phyloP scores from a whole-genome alignment of 2,329 filamentous ascomycete species.

The Trichoderma gracile region DNA sequence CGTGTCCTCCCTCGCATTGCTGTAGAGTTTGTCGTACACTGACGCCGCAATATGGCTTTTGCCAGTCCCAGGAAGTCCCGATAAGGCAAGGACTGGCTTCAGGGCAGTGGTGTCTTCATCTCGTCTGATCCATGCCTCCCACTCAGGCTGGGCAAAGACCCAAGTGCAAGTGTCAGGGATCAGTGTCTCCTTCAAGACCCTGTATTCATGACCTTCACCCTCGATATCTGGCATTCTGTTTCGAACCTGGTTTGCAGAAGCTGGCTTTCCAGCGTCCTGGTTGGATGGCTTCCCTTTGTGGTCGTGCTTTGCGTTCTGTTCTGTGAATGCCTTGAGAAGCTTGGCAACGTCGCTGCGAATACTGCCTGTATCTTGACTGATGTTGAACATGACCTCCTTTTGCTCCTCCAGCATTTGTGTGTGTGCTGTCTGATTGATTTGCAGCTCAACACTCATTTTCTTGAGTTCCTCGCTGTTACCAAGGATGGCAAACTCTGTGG shows the following conservation, averaged over 20 bases:
- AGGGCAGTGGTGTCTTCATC: background rate
- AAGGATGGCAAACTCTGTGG: conserved; percentile 39
- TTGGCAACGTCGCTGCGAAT: conserved; percentile 35
- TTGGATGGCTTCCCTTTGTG: conserved; percentile 28
- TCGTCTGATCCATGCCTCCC: conserved; percentile 34
- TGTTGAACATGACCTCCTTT: conserved; percentile 32
- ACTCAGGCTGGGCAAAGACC: conserved; percentile 35
- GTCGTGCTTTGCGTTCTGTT: conserved; percentile 29
- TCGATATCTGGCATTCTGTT: conserved; percentile 31
- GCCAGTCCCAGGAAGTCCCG: conserved; percentile 36
- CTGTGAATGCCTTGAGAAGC: conserved; percentile 32
- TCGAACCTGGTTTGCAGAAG: conserved; percentile 31
- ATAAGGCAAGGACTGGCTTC: conserved; percentile 34
- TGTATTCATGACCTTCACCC: conserved; percentile 33
- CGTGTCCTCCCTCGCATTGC: conserved; percentile 27
- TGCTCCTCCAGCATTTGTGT: conserved; percentile 33
- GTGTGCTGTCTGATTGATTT: conserved; percentile 34
- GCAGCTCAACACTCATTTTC: conserved; percentile 34
- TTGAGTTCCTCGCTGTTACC: conserved; percentile 38
- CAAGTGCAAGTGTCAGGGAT: conserved; percentile 37
- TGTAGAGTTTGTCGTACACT: conserved; percentile 29
- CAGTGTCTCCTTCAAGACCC: conserved; percentile 34
- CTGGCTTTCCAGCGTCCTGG: conserved; percentile 31
- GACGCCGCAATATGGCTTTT: conserved; percentile 38
- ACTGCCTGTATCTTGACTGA: conserved; percentile 34